Evolutionary conservation across 2,329 filamentous ascomycete genomes (phyloP), one percentile per base, ranked within the genome.

Genomic region (Alternaria sp.): DNA sequence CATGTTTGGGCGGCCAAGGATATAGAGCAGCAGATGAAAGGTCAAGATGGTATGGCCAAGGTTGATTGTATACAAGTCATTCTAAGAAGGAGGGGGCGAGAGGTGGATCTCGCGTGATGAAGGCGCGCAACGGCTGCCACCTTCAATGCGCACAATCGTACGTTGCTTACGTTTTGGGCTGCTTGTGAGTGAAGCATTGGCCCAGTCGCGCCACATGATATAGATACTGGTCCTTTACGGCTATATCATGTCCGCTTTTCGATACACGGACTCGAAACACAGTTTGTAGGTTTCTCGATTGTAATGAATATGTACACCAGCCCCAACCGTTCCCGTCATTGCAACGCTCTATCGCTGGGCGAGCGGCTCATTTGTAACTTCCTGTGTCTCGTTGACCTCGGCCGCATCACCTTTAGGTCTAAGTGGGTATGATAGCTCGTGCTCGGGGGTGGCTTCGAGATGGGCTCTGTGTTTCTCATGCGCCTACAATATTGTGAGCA

Each of bases 401-500:
- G 83, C 86, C n/a, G 82, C 74, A 64, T 87, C 80, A 41, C 83
- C 84, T 45, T 80, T 81, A n/a, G 88, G 81, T 62, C 82, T 84
- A 56, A 98, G 85, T 37, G 94, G 94, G 78, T 95, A 96, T 62
- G 91, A 88, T 17, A 91, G 93, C 68, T 87, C 81, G 34, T 91
- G 93, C 67, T 86, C 81, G 29, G 92, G 90, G 14, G 94, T 85
- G 56, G 93, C 89, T 81, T 97, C 87, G 67, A 98, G 87, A 77
- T 93, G 87, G 77, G 89, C 85, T 76, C 92, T 87, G 84, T 97
- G 88, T 74, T 96, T 90, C 79, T 96, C 92, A 76, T 97, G 88
- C 63, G 94, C 94, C 94, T 98, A 62, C 46, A 37, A 53, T 17
- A 66, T 26, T 67, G 54, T 69, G 54, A 60, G 56, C 26, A 48